phyloP scores from a whole-genome alignment of 129 eudicot genomes.

The Oenanthe sinensis region DNA sequence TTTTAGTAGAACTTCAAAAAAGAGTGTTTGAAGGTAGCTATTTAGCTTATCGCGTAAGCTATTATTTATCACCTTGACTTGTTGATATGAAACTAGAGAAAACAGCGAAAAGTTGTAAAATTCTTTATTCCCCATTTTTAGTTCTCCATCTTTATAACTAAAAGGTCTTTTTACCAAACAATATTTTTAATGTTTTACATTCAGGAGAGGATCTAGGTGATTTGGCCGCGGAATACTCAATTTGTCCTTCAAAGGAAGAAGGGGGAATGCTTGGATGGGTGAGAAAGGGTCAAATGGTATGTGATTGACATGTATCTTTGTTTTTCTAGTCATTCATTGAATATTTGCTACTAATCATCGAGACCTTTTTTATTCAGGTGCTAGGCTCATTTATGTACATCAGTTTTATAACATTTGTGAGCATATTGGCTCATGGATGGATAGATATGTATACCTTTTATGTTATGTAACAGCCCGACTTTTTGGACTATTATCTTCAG shows the following conservation, averaged over 20 bases:
- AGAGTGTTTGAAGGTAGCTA: conserved; percentile 34
- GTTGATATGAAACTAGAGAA: not conserved
- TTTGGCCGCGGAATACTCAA: conserved; percentile 76
- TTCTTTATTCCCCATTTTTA: not conserved
- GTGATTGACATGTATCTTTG: conserved; percentile 12
- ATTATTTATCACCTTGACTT: not conserved
- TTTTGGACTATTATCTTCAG: too few species aligned
- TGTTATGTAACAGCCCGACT: too few species aligned
- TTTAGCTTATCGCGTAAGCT: not conserved
- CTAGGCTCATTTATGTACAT: not conserved
- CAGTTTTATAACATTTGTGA: not conserved
- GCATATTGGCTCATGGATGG: not conserved
- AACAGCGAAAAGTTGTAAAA: not conserved
- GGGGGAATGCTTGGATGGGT: conserved; percentile 99
- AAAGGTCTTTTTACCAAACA: not conserved
- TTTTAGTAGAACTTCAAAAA: conserved; percentile 50
- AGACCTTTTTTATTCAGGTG: not conserved
- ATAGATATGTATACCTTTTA: not conserved
- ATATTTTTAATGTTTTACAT: conserved; percentile 4
- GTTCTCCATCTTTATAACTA: not conserved
- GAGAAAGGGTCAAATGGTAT: conserved; percentile 95
- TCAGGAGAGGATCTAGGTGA: conserved; percentile 92
- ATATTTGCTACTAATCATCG: not conserved
- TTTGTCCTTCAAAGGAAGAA: conserved; percentile 83
- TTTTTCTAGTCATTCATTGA: not conserved